phyloP scores from a whole-genome alignment of 345 rosid species.

The Populus pruinosa region DNA sequence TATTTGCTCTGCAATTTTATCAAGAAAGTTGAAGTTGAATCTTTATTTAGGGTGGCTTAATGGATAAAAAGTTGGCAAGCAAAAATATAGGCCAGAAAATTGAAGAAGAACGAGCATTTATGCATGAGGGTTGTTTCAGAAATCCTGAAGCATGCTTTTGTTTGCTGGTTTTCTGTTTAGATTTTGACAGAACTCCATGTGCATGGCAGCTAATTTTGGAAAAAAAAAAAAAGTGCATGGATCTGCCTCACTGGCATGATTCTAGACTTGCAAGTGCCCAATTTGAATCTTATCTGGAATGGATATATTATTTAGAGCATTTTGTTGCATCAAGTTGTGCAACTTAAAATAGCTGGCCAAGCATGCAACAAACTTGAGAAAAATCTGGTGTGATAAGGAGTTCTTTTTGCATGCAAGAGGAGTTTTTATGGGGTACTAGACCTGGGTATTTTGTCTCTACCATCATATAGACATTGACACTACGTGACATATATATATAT shows the following conservation, averaged over 20 bases:
- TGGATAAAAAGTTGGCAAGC: background rate
- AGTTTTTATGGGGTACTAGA: background rate
- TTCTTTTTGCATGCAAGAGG: background rate
- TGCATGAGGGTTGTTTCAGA: background rate
- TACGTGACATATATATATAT: background rate
- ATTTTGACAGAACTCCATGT: background rate
- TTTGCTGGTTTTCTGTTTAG: background rate
- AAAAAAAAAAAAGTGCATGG: background rate
- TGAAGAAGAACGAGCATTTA: background rate
- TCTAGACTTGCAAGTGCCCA: background rate
- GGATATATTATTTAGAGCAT: background rate
- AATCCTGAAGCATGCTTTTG: background rate
- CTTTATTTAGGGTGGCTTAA: background rate
- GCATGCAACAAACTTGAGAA: background rate
- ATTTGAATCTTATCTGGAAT: background rate
- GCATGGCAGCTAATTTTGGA: background rate
- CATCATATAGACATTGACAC: background rate
- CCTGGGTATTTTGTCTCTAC: background rate
- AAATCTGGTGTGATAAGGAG: background rate
- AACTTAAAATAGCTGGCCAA: background rate
- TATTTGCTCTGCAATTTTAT: background rate
- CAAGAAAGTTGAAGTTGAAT: background rate
- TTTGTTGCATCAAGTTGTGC: background rate
- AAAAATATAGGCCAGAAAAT: background rate
- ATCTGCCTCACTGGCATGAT: slow-evolving; percentile 1